Conservation (phyloP, 768 basidiomycete species). For the Termitomyces sp. region DNA sequence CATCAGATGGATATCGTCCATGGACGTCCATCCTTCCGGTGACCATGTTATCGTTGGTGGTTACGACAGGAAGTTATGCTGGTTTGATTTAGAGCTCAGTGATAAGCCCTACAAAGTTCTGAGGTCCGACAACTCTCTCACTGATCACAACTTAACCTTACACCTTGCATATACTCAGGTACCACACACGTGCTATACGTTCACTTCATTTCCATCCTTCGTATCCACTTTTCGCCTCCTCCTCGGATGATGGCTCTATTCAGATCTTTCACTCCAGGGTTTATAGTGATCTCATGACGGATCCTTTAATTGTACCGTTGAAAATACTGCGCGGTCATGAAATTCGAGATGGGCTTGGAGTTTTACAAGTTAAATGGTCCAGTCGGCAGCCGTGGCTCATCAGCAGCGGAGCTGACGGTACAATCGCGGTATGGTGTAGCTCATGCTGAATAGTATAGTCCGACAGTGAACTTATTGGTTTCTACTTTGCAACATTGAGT, state of each 20-base stretch:
- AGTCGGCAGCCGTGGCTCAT: constrained; percentile 88
- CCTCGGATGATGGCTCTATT: constrained; percentile 95
- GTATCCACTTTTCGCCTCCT: constrained; percentile 94
- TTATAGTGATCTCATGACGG: constrained; percentile 92
- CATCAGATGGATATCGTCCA: constrained; percentile 93
- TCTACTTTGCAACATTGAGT: not conserved
- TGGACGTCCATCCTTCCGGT: constrained; percentile 94
- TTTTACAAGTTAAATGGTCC: constrained; percentile 88
- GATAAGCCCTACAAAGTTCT: constrained; percentile 97
- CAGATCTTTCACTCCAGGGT: constrained; percentile 96
- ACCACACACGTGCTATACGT: constrained; percentile 91
- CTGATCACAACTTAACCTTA: constrained; percentile 6
- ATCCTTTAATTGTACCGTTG: constrained; percentile 94
- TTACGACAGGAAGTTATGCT: constrained; percentile 95
- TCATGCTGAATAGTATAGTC: constrained; percentile 21
- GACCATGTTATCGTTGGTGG: constrained; percentile 97
- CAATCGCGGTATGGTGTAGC: constrained; percentile 84
- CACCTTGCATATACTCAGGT: constrained; percentile 39
- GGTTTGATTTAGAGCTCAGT: constrained; percentile 97
- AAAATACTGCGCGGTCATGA: constrained; percentile 94
- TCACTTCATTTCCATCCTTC: constrained; percentile 90
- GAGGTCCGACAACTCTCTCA: constrained; percentile 43
- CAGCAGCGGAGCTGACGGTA: constrained; percentile 90
- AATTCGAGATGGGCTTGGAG: constrained; percentile 81
- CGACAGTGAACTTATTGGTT: not conserved